Evolutionary conservation across 345 rosid genomes (phyloP).

Genomic region (Brassica cretica): DNA sequence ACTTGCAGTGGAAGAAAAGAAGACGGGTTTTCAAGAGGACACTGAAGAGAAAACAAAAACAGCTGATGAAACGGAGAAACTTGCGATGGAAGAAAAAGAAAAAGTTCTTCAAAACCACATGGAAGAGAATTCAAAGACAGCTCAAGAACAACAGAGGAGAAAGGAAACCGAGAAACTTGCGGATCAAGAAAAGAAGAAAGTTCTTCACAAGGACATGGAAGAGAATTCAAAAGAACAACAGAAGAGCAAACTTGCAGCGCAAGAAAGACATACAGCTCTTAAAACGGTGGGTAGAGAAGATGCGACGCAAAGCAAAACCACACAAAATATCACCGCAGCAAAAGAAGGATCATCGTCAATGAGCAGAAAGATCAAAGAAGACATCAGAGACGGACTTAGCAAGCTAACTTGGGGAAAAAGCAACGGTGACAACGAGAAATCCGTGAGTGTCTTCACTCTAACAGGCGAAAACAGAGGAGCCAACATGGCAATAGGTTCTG

Average conservation of each 20-base stretch:
- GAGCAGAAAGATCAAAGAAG: constrained; percentile 49
- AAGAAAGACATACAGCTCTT: constrained; percentile 29
- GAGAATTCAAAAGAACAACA: constrained; percentile 14
- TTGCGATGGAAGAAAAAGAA: constrained; percentile 27
- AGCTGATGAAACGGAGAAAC: not conserved
- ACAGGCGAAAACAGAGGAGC: constrained; percentile 95
- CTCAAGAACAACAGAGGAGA: constrained; percentile 3
- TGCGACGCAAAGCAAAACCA: constrained; percentile 28
- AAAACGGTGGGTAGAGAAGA: constrained; percentile 28
- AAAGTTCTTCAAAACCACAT: constrained; percentile 17
- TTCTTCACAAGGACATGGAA: constrained; percentile 6
- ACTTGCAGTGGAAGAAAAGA: constrained; percentile 26
- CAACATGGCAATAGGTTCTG: constrained; percentile 54
- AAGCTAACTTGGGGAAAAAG: constrained; percentile 48
- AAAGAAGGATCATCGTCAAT: constrained; percentile 46
- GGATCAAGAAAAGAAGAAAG: constrained; percentile 29
- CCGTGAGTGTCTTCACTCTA: constrained; percentile 51
- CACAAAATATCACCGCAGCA: constrained; percentile 33
- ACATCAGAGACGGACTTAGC: constrained; percentile 56
- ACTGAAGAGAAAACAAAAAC: constrained; percentile 9
- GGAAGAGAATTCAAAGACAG: constrained; percentile 9
- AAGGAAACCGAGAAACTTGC: constrained; percentile 27
- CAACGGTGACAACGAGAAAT: constrained; percentile 45
- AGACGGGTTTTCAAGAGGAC: constrained; percentile 23
- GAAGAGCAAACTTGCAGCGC: not conserved